These are phyloP conservation scores for Strigomonas culicis DNA, from an alignment of 208 protist genomes.

Conservation along the genomic window DNA sequence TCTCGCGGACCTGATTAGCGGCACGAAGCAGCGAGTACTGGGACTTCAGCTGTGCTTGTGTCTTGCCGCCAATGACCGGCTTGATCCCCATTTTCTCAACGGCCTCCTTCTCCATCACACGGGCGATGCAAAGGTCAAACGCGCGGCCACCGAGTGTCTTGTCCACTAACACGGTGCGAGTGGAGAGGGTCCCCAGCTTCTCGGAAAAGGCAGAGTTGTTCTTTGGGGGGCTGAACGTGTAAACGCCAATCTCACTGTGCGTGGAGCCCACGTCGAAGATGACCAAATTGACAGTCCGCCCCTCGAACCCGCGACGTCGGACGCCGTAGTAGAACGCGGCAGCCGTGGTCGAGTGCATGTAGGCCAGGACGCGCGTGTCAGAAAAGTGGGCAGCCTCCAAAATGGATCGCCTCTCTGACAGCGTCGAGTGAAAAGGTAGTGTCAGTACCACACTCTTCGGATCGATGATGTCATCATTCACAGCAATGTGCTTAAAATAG, in stretches of 20 bases:
- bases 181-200: conserved; percentile 71
- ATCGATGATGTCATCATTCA: conserved; percentile 41
- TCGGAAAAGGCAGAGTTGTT: conserved; percentile 19
- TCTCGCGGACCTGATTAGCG: conserved; percentile 87
- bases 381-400: conserved; percentile 87
- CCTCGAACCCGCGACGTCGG: conserved; percentile 73
- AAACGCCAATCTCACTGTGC: conserved; percentile 86
- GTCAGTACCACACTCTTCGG: conserved; percentile 85
- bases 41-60: conserved; percentile 57
- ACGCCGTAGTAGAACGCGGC: conserved; percentile 88
- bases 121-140: conserved; percentile 89
- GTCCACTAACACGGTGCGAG: conserved; percentile 72
- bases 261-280: conserved; percentile 87
- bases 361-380: conserved; percentile 75
- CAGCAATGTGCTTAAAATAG: conserved; percentile 48
- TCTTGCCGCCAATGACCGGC: conserved; percentile 38
- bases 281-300: conserved; percentile 62
- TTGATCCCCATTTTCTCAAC: conserved; percentile 64
- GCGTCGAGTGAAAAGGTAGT: conserved; percentile 84
- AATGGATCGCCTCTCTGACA: conserved; percentile 74
- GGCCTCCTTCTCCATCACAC: conserved; percentile 84
- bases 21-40: conserved; percentile 89
- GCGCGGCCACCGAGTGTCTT: conserved; percentile 76
- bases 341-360: conserved; percentile 91
- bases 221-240: conserved; percentile 62